Conservation (phyloP, 2,329 filamentous ascomycete genomes). For the Talaromyces sp. region DNA sequence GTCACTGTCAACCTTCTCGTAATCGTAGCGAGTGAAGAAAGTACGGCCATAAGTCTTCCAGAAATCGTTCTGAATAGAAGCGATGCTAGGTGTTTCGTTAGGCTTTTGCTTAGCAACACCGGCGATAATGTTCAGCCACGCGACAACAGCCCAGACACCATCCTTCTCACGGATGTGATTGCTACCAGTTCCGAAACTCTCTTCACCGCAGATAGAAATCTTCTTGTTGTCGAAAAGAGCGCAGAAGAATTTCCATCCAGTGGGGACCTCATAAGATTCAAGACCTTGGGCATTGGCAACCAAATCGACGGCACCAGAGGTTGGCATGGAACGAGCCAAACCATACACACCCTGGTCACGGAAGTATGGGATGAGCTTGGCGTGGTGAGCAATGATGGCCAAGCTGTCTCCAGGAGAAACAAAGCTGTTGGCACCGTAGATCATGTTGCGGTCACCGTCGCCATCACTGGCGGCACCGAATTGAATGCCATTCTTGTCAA, state of each 20-base stretch:
- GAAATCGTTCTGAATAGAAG: constrained; percentile 94
- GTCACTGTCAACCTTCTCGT: constrained; percentile 88
- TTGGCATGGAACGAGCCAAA: constrained; percentile 95
- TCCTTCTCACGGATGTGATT: constrained; percentile 99
- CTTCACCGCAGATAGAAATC: constrained; percentile 97
- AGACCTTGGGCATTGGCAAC: constrained; percentile 93
- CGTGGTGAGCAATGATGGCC: constrained; percentile 96
- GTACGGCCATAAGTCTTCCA: constrained; percentile 95
- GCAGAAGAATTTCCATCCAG: constrained; percentile 99
- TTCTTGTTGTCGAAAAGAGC: constrained; percentile 91
- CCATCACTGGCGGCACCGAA: constrained; percentile 96
- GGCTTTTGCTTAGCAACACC: constrained; percentile 81
- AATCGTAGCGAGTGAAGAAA: constrained; percentile 99
- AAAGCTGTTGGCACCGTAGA: constrained; percentile 94
- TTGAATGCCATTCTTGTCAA: constrained; percentile 86
- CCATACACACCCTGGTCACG: constrained; percentile 95
- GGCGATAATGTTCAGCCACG: constrained; percentile 98
- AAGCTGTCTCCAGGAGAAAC: constrained; percentile 96
- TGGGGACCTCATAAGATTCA: constrained; percentile 92
- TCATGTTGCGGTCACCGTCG: constrained; percentile 99
- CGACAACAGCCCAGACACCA: constrained; percentile 93
- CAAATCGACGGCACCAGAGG: constrained; percentile 88
- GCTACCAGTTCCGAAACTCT: constrained; percentile 95
- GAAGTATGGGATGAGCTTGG: constrained; percentile 96
- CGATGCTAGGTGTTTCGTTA: constrained; percentile 81